These are phyloP conservation scores for Wilcoxina mikolae DNA, from an alignment of 495 filamentous ascomycete species.

Conservation along the genomic window DNA sequence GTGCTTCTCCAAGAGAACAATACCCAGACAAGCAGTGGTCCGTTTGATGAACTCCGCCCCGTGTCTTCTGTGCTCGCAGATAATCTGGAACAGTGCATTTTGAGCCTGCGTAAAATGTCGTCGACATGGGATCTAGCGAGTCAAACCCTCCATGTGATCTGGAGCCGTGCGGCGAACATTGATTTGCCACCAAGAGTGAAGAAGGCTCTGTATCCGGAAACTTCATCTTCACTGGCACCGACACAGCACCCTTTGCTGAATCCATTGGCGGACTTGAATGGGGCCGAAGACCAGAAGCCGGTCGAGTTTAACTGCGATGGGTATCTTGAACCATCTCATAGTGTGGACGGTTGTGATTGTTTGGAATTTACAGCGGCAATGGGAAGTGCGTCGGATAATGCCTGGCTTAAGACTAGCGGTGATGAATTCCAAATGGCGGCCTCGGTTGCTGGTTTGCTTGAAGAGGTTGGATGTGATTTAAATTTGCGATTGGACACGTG, in stretches of 20 bases:
- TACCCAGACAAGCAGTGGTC: background rate
- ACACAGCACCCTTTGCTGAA: too few species aligned
- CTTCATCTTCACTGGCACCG: background rate
- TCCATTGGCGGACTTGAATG: too few species aligned
- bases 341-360: background rate
- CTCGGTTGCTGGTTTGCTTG: background rate
- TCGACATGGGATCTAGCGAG: background rate
- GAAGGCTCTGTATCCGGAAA: background rate
- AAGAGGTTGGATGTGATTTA: background rate
- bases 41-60: background rate
- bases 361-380: too few species aligned
- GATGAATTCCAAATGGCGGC: too few species aligned
- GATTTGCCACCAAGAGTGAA: background rate
- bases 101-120: background rate
- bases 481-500: background rate
- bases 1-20: slow-evolving; percentile 11
- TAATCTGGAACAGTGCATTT: background rate
- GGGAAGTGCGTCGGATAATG: too few species aligned
- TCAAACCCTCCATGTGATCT: background rate
- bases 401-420: too few species aligned
- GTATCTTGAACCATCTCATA: too few species aligned
- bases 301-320: too few species aligned
- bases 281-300: too few species aligned
- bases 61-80: background rate
- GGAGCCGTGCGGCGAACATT: background rate